Conservation (phyloP, 2,329 filamentous ascomycete genomes). For the Thielaviopsis populi region DNA sequence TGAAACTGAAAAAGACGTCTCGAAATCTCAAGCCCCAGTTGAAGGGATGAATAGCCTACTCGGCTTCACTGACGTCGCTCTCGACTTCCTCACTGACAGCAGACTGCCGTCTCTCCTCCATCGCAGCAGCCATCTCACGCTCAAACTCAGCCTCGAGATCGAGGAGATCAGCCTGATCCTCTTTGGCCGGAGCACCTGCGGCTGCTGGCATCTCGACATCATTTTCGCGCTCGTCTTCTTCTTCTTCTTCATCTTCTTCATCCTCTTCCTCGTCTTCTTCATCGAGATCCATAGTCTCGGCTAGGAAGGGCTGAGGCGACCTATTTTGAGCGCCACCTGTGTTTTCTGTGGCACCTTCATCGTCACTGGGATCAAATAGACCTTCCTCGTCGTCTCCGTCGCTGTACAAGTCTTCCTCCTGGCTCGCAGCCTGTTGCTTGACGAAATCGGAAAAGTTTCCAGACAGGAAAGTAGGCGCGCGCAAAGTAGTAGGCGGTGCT, state of each 20-base stretch:
- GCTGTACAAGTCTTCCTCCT: slow-evolving; percentile 21
- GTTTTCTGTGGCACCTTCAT: slow-evolving; percentile 33
- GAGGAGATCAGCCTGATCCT: slow-evolving; percentile 21
- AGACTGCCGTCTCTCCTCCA: slow-evolving; percentile 36
- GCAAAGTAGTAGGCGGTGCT: slow-evolving; percentile 24
- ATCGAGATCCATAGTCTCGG: slow-evolving; percentile 17
- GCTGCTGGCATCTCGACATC: slow-evolving; percentile 17
- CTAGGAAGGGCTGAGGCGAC: slow-evolving; percentile 22
- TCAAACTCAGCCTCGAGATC: slow-evolving; percentile 27
- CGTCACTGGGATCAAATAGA: slow-evolving; percentile 21
- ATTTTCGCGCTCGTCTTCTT: slow-evolving; percentile 17
- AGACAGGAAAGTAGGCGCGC: slow-evolving; percentile 24
- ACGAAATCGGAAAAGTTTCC: slow-evolving; percentile 41
- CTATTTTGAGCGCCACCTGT: slow-evolving; percentile 21
- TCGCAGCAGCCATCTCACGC: slow-evolving; percentile 40
- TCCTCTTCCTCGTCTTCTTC: slow-evolving; percentile 20
- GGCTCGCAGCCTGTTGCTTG: slow-evolving; percentile 28
- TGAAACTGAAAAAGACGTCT: neutral
- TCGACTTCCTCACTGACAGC: slow-evolving; percentile 34
- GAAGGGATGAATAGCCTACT: slow-evolving; percentile 26
- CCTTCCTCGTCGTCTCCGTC: slow-evolving; percentile 28
- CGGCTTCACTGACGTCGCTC: slow-evolving; percentile 53
- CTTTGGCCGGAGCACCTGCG: slow-evolving; percentile 5
- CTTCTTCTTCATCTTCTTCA: slow-evolving; percentile 17
- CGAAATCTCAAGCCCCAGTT: neutral